Evolutionary conservation across 768 basidiomycete species (phyloP), one percentile per base, ranked within the genome.

Genomic region (Tremella mesenterica): DNA sequence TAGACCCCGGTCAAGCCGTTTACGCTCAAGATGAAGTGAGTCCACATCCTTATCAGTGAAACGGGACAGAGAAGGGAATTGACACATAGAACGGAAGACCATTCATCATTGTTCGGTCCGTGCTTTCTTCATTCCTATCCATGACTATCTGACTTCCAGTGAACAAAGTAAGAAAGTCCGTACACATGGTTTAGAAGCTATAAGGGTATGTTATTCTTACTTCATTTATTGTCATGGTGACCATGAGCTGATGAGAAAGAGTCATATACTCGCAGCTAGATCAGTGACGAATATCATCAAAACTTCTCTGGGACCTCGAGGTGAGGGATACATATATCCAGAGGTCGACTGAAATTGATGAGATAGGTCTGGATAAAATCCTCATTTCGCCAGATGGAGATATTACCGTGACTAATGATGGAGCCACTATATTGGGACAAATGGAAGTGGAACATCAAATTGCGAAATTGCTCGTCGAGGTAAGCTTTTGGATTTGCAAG

Each of bases 401-500:
- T 66, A 97, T 99, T 67, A 97, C 92, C 28, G 93, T 97, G 31
- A 97, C 95, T 13, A 99, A 99, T 75, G 95, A 99, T 75, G 95
- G 95, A 46, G 95, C 95, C 5, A 99, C 95, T 21, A 99, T 99
- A 63, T 78, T 99, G 52, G 83, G 90, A 21, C 93, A 96, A 77
- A 96, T 99, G 91, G 89, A 95, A 74, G 92, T 97, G 48, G 93
- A 97, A 68, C 93, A 99, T 72, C 93, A 93, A 77, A 93, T 99
- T 68, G 95, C 95, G 55, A 99, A 95, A 76, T 81, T 99, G 41
- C 81, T 99, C 29, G 95, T 99, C 10, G 69, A 73, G 56, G 68
- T 70, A n/a, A 45, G 55, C 25, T 38, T 28, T 23, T 25, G 45
- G n/a, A 18, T 39, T 6, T 43, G 29, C 23, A 18, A 13, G 9